phyloP scores from a whole-genome alignment of 2,329 filamentous ascomycete species.

The Zasmidium cellare region DNA sequence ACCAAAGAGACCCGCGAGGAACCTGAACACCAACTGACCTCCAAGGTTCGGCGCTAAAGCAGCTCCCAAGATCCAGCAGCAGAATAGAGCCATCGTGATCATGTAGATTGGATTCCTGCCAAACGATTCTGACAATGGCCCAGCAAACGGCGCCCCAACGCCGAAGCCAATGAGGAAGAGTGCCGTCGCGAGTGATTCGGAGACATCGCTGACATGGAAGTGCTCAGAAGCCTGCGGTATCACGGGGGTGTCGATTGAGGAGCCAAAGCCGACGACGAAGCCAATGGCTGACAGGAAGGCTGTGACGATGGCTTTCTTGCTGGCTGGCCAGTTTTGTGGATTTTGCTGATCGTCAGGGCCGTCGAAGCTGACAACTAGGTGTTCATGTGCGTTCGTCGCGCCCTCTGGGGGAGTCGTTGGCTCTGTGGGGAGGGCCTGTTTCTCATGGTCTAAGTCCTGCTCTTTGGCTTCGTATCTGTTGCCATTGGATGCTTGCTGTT shows the following conservation, averaged over 20 bases:
- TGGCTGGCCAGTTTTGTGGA: slow-evolving; percentile 45
- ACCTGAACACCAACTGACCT: slow-evolving; percentile 40
- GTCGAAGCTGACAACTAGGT: slow-evolving; percentile 30
- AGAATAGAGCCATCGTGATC: slow-evolving; percentile 30
- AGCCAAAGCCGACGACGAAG: slow-evolving; percentile 35
- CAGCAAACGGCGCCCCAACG: slow-evolving; percentile 33
- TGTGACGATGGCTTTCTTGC: slow-evolving; percentile 43
- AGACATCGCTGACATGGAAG: slow-evolving; percentile 23
- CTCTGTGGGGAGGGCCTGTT: neutral
- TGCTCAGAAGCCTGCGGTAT: slow-evolving; percentile 31
- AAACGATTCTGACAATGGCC: slow-evolving; percentile 29
- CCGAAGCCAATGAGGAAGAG: slow-evolving; percentile 36
- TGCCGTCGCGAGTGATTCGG: slow-evolving; percentile 36
- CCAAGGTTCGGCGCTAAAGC: slow-evolving; percentile 37
- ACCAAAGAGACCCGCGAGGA: slow-evolving; percentile 29
- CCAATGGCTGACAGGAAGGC: slow-evolving; percentile 33
- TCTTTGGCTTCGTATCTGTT: neutral
- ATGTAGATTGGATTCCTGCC: neutral
- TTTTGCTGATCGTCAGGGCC: slow-evolving; percentile 43
- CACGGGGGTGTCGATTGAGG: slow-evolving; percentile 50
- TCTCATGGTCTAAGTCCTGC: neutral
- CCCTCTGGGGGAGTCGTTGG: too few species aligned
- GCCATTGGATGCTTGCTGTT: too few species aligned
- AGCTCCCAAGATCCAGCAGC: slow-evolving; percentile 38
- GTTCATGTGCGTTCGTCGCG: neutral